Evolutionary conservation across 148 eudicot species (phyloP).

Genomic region (Cornus suecica): DNA sequence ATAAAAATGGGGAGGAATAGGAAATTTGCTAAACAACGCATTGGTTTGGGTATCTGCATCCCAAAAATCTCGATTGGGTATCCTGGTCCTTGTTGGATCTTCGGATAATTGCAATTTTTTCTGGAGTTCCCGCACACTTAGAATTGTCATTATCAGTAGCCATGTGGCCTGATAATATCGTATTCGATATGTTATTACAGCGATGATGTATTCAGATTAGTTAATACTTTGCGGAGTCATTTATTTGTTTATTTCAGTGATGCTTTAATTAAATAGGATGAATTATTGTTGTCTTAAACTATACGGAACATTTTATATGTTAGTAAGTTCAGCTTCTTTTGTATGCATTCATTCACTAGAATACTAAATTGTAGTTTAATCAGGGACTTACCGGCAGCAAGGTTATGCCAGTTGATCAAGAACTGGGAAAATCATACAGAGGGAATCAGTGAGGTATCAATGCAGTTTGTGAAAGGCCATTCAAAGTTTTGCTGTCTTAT

Average conservation of each 20-base stretch:
- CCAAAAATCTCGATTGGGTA: too few species aligned
- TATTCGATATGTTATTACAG: background rate
- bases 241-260: background rate
- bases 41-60: too few species aligned
- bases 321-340: constrained; percentile 10
- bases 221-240: background rate
- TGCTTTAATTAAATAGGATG: background rate
- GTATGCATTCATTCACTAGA: constrained; percentile 1
- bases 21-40: too few species aligned
- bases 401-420: constrained; percentile 51
- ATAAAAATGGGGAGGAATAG: too few species aligned
- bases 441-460: constrained; percentile 57
- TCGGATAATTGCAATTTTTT: too few species aligned
- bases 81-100: too few species aligned
- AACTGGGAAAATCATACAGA: constrained; percentile 60
- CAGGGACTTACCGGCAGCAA: constrained; percentile 66
- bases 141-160: too few species aligned
- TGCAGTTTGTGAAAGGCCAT: background rate
- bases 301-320: background rate
- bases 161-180: too few species aligned
- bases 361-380: constrained; percentile 23
- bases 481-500: background rate
- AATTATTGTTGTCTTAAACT: background rate
- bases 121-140: too few species aligned
- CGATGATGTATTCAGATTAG: background rate